phyloP scores from a whole-genome alignment of 1,284 basidiomycete species.

The Ustilago vetiveriae region DNA sequence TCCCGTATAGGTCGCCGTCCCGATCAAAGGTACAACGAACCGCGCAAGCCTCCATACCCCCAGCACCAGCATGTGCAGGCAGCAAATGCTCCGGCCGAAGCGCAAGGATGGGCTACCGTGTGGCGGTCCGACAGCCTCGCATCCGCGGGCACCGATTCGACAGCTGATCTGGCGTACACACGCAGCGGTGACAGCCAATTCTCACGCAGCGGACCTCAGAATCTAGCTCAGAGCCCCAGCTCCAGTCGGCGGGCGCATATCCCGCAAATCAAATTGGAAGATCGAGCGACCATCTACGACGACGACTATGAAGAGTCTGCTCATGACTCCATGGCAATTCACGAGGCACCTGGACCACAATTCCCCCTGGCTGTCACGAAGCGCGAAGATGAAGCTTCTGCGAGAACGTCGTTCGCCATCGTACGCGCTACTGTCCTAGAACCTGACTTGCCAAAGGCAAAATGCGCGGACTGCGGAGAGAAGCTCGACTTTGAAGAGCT shows the following conservation, averaged over 20 bases:
- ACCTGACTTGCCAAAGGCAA: slow-evolving; percentile 50
- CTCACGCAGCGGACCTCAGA: slow-evolving; percentile 2
- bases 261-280: slow-evolving; percentile 7
- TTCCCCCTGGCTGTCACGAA: slow-evolving; percentile 16
- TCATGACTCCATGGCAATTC: background rate
- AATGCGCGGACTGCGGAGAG: slow-evolving; percentile 57
- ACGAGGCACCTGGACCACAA: slow-evolving; percentile 1
- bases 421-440: slow-evolving; percentile 45
- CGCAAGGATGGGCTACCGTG: background rate
- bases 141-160: slow-evolving; percentile 22
- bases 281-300: slow-evolving; percentile 40
- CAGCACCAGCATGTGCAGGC: background rate
- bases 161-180: slow-evolving; percentile 17
- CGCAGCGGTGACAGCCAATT: slow-evolving; percentile 23
- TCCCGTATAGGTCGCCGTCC: background rate
- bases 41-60: background rate
- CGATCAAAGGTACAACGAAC: background rate
- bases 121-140: slow-evolving; percentile 15
- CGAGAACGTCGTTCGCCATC: slow-evolving; percentile 13
- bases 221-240: background rate
- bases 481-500: slow-evolving; percentile 54
- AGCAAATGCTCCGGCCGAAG: background rate
- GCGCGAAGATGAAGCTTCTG: slow-evolving; percentile 9
- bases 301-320: slow-evolving; percentile 45
- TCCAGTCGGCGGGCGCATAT: background rate